Evolutionary conservation across 768 basidiomycete genomes (phyloP), one percentile per base, ranked within the genome.

Genomic region (Coprinopsis marcescibilis): DNA sequence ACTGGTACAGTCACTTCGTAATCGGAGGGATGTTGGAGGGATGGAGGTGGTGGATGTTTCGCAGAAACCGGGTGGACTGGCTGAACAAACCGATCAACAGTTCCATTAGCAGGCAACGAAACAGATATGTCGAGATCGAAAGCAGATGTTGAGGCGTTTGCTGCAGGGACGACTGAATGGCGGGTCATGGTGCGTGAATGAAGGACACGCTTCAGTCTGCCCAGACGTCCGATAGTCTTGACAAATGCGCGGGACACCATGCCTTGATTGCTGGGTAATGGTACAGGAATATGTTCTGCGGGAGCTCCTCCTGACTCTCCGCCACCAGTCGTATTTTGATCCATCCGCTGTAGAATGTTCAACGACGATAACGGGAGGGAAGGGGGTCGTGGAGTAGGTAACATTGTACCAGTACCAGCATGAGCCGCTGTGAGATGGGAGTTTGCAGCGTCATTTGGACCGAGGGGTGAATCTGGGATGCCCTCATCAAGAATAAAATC

Each of bases 191-290:
- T 57, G 20, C 68, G 61, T 2, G 74, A 65, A 53, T 85, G 81
- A 43, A 92, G 61, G 23, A 87, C 88, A 4, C 90, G 80, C 57
- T 76, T 86, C 86, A 90, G 86, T 8, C 85, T 70, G 1, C 90
- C 90, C 14, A 94, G 65, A 4, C 85, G 76, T 3, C 90, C 88
- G 23, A 92, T 81, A 2, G 90, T 90, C 64, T 81, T 85, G 44
- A 87, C 82, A 38, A 93, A 77, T 10, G 77, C 86, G 1, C 88
- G 76, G 0, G 86, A 88, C 13, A 92, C 67, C 0, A 81, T 71
- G 55, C 72, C 80, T 44, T 84, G 80, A 21, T 78, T 77, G 30
- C 71, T 67, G 1, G 81, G 76, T 11, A 80, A 65, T 5, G 73
- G 57, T 1, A 70, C 63, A 5, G 75, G 60, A 35, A 73, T 67